Percentiles rank a stretch among this genome's conserved stretches.
These are phyloP conservation scores for Stephanodiscus triporus DNA, from an alignment of 108 stramenopile species.

Conservation along the genomic window DNA sequence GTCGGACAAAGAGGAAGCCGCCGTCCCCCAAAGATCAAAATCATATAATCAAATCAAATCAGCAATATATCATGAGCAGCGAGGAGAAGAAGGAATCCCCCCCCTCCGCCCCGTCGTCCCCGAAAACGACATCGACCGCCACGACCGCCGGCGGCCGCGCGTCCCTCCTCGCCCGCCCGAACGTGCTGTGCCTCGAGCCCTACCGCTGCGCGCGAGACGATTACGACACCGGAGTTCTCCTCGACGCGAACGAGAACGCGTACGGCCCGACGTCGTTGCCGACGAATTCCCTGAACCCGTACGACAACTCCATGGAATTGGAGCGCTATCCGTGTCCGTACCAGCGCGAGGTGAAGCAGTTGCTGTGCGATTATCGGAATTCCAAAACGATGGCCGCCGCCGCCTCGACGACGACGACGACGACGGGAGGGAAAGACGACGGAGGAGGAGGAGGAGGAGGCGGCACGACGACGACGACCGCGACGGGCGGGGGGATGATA, in stretches of 20 bases:
- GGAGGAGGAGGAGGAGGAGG: not conserved
- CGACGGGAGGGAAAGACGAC: too few species aligned
- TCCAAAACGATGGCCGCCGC: not conserved
- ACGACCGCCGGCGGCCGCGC: constrained; percentile 53
- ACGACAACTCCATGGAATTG: constrained; percentile 62
- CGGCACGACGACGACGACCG: not conserved
- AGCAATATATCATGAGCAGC: constrained; percentile 12
- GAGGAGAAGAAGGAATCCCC: constrained; percentile 46
- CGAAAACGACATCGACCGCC: not conserved
- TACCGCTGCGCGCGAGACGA: constrained; percentile 98
- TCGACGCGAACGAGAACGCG: constrained; percentile 97
- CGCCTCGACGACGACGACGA: too few species aligned
- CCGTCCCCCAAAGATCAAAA: too few species aligned
- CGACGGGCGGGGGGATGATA: constrained; percentile 47
- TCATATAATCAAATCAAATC: not conserved
- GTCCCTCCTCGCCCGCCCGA: constrained; percentile 81
- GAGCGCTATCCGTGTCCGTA: constrained; percentile 96
- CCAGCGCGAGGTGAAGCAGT: constrained; percentile 77
- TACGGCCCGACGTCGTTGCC: constrained; percentile 78
- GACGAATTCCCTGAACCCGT: constrained; percentile 63
- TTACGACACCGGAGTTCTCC: constrained; percentile 86
- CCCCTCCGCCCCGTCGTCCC: not conserved
- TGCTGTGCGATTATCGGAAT: constrained; percentile 68
- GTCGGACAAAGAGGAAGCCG: too few species aligned
- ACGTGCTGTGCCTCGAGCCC: constrained; percentile 89